Base-by-base conservation (phyloP, 2,329 filamentous ascomycete species). In the Aspergillus amoenus region DNA sequence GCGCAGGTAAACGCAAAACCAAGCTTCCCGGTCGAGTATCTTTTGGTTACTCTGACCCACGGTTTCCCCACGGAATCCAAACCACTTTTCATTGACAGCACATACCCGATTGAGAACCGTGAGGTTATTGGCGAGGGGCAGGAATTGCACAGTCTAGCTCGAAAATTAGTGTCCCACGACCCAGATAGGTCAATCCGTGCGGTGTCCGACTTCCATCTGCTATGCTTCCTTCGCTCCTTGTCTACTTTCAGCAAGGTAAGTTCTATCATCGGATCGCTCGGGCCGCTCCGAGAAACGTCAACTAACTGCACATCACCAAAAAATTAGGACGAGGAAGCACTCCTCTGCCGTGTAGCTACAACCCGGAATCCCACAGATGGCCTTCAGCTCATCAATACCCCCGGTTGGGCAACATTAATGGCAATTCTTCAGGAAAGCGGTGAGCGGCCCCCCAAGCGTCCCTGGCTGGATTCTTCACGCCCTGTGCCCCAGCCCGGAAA, bases 1-100 rank as follows among this genome's bases (percentile, higher is more conserved):
- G 94, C 97, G 7, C 94, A 97, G 72, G 91, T 97, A 74, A 97
- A 96, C 67, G 94, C 94, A 22, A 97, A 97, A 72, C 94, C 94
- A 0, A 87, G 90, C 45, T 99, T 99, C 73, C 94, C 94, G 0
- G 93, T 97, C 48, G 94, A 99, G 72, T 99, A 97, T 73, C 84
- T 99, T 34, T 87, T 97, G 56, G 91, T 97, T 60, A 97, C 94
- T 8, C 83, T 99, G 61, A 99, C 94, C 1, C 93, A 99, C 71
- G 94, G 94, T 58, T 97, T 99, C 78, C 94, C 94, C 3, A 90
- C 88, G 52, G 82, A 87, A 44, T 84, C 91, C 4, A 88, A 86
- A 55, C 91, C 93, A 12, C 76, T 88, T 30, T 97, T 97, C 75
- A 88, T 79, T 27, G 73, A 77, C 59, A 81, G 82, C 60, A 85